Evolutionary conservation across 23 red algal genomes (phyloP).

Genomic region (Gracilariopsis chorda): DNA sequence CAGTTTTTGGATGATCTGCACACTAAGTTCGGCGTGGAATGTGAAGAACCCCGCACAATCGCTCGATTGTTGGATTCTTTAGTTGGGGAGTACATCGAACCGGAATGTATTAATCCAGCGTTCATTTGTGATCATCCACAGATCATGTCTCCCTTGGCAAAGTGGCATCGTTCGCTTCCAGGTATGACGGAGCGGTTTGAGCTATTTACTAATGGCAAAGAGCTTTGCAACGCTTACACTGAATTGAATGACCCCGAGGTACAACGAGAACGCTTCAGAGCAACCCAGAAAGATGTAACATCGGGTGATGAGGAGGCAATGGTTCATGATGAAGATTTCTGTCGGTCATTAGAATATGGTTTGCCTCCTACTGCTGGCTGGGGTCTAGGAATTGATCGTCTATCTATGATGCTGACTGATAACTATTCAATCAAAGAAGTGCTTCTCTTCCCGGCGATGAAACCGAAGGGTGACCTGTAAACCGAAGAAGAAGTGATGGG

Average conservation of each 20-base stretch:
- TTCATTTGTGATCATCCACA: conserved; percentile 98
- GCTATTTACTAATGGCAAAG: conserved; percentile 92
- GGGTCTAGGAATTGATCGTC: conserved; percentile 94
- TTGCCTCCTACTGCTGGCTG: conserved; percentile 96
- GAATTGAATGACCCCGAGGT: conserved; percentile 96
- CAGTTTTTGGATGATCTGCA: conserved; percentile 39
- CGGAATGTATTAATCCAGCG: conserved; percentile 87
- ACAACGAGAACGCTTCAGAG: conserved; percentile 85
- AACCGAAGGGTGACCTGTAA: conserved; percentile 49
- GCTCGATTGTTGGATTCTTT: conserved; percentile 92
- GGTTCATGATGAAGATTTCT: conserved; percentile 97
- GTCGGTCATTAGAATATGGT: conserved; percentile 88
- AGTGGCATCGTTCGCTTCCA: conserved; percentile 75
- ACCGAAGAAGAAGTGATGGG: not conserved
- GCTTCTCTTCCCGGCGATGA: conserved; percentile 95
- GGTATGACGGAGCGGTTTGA: conserved; percentile 96
- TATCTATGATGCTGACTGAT: conserved; percentile 96
- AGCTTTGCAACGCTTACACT: conserved; percentile 96
- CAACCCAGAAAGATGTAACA: conserved; percentile 70
- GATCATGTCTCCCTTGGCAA: conserved; percentile 93
- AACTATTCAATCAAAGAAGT: conserved; percentile 96
- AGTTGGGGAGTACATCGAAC: conserved; percentile 83
- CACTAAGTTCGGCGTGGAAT: conserved; percentile 52
- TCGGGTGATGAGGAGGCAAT: conserved; percentile 97
- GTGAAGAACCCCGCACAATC: conserved; percentile 79